phyloP scores from a whole-genome alignment of 2,329 filamentous ascomycete genomes.

The Ophiognomonia clavigignenti-juglandacearum region DNA sequence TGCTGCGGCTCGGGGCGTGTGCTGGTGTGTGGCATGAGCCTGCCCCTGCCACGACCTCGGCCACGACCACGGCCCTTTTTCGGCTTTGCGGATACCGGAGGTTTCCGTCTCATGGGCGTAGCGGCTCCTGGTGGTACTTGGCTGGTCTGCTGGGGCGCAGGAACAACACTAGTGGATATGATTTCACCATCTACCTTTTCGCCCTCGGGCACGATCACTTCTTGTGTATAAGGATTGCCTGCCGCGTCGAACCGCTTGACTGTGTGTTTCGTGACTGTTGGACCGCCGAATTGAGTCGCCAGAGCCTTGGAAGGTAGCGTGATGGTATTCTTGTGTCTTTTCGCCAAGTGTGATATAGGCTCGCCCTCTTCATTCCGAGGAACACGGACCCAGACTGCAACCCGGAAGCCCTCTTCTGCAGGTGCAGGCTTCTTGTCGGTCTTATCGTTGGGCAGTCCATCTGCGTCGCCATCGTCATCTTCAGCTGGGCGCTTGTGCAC shows the following conservation, averaged over 20 bases:
- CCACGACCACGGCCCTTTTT: conserved; percentile 63
- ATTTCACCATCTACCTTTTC: conserved; percentile 80
- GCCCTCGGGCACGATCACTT: conserved; percentile 75
- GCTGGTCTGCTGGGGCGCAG: conserved; percentile 50
- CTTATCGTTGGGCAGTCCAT: conserved; percentile 43
- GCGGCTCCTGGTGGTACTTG: conserved; percentile 43
- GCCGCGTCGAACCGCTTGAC: conserved; percentile 73
- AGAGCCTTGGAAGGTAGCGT: conserved; percentile 50
- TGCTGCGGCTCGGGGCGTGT: conserved; percentile 27
- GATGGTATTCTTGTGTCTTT: conserved; percentile 57
- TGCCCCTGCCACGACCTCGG: conserved; percentile 69
- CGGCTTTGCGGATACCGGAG: conserved; percentile 73
- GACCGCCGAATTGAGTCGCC: conserved; percentile 38
- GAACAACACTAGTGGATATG: conserved; percentile 53
- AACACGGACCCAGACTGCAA: conserved; percentile 59
- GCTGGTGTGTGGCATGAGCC: conserved; percentile 36
- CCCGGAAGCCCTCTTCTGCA: conserved; percentile 52
- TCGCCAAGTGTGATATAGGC: conserved; percentile 51
- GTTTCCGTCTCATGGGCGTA: conserved; percentile 52
- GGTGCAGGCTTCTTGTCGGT: conserved; percentile 62
- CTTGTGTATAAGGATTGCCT: conserved; percentile 79
- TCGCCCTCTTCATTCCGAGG: conserved; percentile 52
- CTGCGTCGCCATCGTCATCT: conserved; percentile 53
- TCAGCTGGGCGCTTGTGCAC: conserved; percentile 69
- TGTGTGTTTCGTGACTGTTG: conserved; percentile 70